Evolutionary conservation across 2,329 filamentous ascomycete genomes (phyloP).

Genomic region (Botrytis medusae): DNA sequence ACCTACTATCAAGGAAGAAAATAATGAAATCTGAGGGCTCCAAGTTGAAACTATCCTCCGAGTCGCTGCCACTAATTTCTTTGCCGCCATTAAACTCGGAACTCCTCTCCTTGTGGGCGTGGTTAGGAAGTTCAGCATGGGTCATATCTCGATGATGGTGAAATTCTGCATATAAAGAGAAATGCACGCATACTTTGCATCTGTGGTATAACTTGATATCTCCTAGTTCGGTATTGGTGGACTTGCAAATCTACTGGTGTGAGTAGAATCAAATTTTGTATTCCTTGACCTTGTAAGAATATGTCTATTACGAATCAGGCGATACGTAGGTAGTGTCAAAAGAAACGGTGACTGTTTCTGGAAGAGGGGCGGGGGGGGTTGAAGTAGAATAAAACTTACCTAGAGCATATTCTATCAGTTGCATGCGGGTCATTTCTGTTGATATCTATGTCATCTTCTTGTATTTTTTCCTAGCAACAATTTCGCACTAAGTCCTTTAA

Average conservation of each 20-base stretch:
- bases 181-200: not conserved
- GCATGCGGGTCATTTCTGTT: not conserved
- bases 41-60: not conserved
- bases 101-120: accelerated
- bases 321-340: not conserved
- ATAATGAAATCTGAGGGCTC: not conserved
- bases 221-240: not conserved
- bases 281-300: not conserved
- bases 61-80: not conserved
- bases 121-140: not conserved
- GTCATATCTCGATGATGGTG: not conserved
- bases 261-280: not conserved
- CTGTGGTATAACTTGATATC: not conserved
- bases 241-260: not conserved
- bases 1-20: not conserved
- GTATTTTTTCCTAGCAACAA: not conserved
- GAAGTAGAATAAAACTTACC: not conserved
- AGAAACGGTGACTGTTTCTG: too few relatives aligned
- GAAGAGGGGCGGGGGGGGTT: not conserved
- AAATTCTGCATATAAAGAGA: not conserved
- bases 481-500: not conserved
- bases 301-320: not conserved
- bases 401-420: not conserved
- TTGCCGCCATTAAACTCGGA: not conserved
- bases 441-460: not conserved